phyloP scores from a whole-genome alignment of 1,284 basidiomycete genomes.

The Ustilago sp. region DNA sequence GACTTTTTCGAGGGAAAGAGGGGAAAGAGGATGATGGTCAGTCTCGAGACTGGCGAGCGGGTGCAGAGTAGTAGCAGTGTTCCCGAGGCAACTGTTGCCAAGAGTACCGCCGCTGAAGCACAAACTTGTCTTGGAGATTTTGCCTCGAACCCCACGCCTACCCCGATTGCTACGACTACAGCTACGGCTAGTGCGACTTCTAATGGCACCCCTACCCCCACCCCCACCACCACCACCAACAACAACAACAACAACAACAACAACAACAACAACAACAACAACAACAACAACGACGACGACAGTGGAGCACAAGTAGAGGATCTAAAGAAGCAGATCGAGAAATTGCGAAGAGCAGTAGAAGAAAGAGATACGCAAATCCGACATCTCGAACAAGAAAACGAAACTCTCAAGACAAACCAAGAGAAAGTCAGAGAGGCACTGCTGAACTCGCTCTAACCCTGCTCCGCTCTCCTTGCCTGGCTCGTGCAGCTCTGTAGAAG shows the following conservation, averaged over 20 bases:
- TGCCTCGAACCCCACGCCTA: slow-evolving; percentile 1
- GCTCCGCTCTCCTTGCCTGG: no score
- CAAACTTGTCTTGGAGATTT: background rate
- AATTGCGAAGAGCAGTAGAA: slow-evolving; percentile 49
- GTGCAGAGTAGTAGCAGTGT: slow-evolving; percentile 25
- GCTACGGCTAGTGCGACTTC: background rate
- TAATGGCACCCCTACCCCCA: slow-evolving; percentile 4
- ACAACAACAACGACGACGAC: background rate
- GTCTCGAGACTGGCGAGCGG: slow-evolving; percentile 70
- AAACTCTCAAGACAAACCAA: slow-evolving; percentile 53
- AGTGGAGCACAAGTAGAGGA: slow-evolving; percentile 22
- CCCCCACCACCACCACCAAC: background rate
- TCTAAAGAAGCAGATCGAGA: slow-evolving; percentile 36
- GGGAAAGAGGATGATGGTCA: slow-evolving; percentile 74
- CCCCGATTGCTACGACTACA: no score
- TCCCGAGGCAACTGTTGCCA: slow-evolving; percentile 14
- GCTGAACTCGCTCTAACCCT: slow-evolving; percentile 20
- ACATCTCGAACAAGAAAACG: slow-evolving; percentile 64
- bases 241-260: background rate
- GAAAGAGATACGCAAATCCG: slow-evolving; percentile 60
- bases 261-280: background rate
- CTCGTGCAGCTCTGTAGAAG: background rate
- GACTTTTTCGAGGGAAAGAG: slow-evolving; percentile 83
- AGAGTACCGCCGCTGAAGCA: background rate
- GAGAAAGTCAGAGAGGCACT: slow-evolving; percentile 45